Percentiles rank a stretch among this genome's conserved stretches.
Evolutionary conservation across 2,329 filamentous ascomycete species (phyloP).

Genomic region (Neobulgaria alba): DNA sequence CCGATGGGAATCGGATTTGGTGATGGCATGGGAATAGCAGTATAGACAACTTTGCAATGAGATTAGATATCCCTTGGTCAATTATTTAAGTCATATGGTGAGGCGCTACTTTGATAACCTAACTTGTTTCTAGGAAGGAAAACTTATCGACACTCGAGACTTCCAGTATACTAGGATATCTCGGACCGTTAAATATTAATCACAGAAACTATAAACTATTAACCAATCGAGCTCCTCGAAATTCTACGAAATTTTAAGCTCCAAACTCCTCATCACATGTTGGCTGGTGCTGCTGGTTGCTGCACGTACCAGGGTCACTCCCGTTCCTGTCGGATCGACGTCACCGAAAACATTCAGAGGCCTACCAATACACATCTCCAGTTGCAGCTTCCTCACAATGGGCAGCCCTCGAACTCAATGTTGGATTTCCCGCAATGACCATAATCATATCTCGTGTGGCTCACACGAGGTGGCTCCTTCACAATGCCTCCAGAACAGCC

Average conservation of each 20-base stretch:
- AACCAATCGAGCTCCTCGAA: no score
- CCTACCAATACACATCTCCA: slow-evolving; percentile 5
- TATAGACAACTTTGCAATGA: slow-evolving; percentile 23
- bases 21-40: slow-evolving; percentile 10
- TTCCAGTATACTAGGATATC: no score
- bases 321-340: slow-evolving; percentile 12
- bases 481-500: slow-evolving; percentile 9
- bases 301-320: slow-evolving; percentile 2
- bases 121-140: no score
- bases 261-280: no score
- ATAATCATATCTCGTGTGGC: slow-evolving; percentile 20
- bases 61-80: slow-evolving; percentile 17
- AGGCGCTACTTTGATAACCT: no score
- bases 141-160: no score
- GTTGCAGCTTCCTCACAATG: slow-evolving; percentile 13
- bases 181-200: no score
- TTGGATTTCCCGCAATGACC: slow-evolving; percentile 20
- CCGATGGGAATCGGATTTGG: slow-evolving; percentile 1
- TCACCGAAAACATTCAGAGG: slow-evolving; percentile 15
- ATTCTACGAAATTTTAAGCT: no score
- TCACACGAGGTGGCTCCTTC: slow-evolving; percentile 20
- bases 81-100: no score
- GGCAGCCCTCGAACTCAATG: slow-evolving; percentile 20
- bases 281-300: no score
- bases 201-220: no score